These are phyloP conservation scores for Scheffersomyces segobiensis DNA, from an alignment of 1,139 yeast species.

Conservation along the genomic window DNA sequence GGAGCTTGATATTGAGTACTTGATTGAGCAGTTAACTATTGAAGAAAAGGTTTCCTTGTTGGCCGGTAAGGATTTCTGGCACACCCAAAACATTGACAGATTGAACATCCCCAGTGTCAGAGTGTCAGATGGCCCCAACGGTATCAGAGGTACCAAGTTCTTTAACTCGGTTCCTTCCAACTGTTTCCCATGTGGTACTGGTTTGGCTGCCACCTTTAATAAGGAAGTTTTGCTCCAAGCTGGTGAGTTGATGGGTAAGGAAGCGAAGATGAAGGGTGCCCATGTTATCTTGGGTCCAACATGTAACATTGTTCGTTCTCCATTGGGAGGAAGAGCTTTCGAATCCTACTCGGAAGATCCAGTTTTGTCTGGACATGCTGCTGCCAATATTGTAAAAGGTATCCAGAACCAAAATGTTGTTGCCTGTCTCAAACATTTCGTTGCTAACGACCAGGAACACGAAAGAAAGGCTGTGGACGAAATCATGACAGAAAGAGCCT, in stretches of 20 bases:
- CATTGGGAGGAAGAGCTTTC: conserved; percentile 65
- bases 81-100: conserved; percentile 18
- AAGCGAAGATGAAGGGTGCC: conserved; percentile 50
- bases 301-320: conserved; percentile 56
- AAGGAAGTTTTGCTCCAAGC: conserved; percentile 38
- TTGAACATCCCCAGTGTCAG: conserved; percentile 19
- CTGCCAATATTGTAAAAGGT: conserved; percentile 53
- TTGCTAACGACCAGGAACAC: conserved; percentile 61
- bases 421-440: conserved; percentile 61
- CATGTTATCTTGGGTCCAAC: conserved; percentile 58
- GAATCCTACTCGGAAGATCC: conserved; percentile 69
- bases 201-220: conserved; percentile 21
- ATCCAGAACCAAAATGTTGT: conserved; percentile 53
- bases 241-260: conserved; percentile 50
- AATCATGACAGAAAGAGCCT: conserved; percentile 54
- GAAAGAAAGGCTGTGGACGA: conserved; percentile 52
- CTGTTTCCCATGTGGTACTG: conserved; percentile 45
- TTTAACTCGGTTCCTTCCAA: conserved; percentile 50
- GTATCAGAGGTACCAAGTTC: conserved; percentile 52
- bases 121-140: conserved; percentile 55
- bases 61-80: conserved; percentile 24
- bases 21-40: conserved; percentile 18
- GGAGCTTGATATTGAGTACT: conserved; percentile 13
- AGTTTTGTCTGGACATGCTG: conserved; percentile 51
- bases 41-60: conserved; percentile 19